Base-by-base conservation (phyloP, 345 rosid genomes). In the Cochlearia excelsa region DNA sequence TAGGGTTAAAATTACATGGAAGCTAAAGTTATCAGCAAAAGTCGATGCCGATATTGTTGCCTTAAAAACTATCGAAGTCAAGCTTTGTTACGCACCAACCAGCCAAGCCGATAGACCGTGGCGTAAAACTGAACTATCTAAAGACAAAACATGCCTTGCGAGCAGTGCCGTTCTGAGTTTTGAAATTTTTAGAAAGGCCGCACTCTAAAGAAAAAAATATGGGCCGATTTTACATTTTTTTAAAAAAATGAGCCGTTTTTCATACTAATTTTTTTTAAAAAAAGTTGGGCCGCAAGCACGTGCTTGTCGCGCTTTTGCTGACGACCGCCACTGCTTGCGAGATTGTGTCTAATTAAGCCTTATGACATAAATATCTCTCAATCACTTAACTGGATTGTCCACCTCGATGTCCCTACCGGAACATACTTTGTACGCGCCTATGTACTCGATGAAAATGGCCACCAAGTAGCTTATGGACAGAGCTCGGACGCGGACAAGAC, bases 71-170 rank as follows among this genome's bases (percentile, higher is more conserved):
- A 55, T 82, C 54, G 53, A 59, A 67, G 76, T 81, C 35, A 73
- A 76, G 75, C 79, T 86, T 1, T 89, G 95, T 73, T 86, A 77
- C 69, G 84, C 84, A 5, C 91, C 91, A 0, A 11, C 80, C 31
- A 89, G 97, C 80, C 97, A 84, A 59, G 67, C 40, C 46, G 89
- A 89, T 57, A 81, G 97, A 28, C 77, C 86, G 1, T 82, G 97
- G 97, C 76, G 97, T 41, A 89, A 75, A 52, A 81, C 89, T 0
- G 29, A 66, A 26, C 58, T 86, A 6, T 7, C 10, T 43, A 86
- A 76, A 66, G 95, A 89, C 80, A 86, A 61, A 75, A 89, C 86
- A 4, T 86, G 97, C 73, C n/a, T n/a, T n/a, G n/a, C n/a, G n/a
- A n/a, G n/a, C n/a, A n/a, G n/a, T n/a, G n/a, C n/a, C n/a, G n/a